Evolutionary conservation across 805 yeast genomes (phyloP), one percentile per base, ranked within the genome.

Genomic region (Metschnikowia drakensbergensis): DNA sequence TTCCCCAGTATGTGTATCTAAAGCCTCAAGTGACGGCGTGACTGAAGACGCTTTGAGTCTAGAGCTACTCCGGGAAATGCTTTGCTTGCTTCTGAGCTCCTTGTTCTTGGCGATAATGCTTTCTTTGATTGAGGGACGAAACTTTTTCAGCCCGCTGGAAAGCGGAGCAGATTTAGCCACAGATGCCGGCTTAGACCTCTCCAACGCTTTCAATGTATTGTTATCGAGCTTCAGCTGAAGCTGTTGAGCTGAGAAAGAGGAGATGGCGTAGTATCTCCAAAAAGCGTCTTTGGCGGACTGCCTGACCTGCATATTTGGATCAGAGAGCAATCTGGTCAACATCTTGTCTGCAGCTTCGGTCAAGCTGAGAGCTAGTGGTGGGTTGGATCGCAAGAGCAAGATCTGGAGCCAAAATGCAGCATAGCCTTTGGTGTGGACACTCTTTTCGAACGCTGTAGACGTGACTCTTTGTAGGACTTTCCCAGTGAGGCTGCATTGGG

Each of bases 251-350:
- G 71, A 67, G 0, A 65, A 58, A 0, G 88, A 86, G 66, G 80
- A 85, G 5, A 75, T 59, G 22, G 69, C 72, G 55, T 75, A 76
- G 47, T 81, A 76, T 10, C 78, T 70, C 97, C 97, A 91, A 58
- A 77, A 92, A 0, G 89, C 74, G 3, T 73, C 69, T 61, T 96
- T 77, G 71, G 84, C 86, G 0, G 81, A 70, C 57, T 83, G 95
- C 54, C 97, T 76, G 0, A 88, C 97, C 0, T 79, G 69, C 0
- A 91, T 88, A 50, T 86, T 85, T 0, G 96, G 88, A 63, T 91
- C 98, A 0, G 80, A 62, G 0, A 94, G 69, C 22, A 92, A 84
- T 55, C 80, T 83, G 3, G 67, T 51, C 1, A 88, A 59, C 53
- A 82, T 69, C 41, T 73, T 79, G 31, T 72, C 82, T 1, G 83